These are phyloP conservation scores for Carallia pectinifolia DNA, from an alignment of 345 rosid genomes.

Conservation along the genomic window DNA sequence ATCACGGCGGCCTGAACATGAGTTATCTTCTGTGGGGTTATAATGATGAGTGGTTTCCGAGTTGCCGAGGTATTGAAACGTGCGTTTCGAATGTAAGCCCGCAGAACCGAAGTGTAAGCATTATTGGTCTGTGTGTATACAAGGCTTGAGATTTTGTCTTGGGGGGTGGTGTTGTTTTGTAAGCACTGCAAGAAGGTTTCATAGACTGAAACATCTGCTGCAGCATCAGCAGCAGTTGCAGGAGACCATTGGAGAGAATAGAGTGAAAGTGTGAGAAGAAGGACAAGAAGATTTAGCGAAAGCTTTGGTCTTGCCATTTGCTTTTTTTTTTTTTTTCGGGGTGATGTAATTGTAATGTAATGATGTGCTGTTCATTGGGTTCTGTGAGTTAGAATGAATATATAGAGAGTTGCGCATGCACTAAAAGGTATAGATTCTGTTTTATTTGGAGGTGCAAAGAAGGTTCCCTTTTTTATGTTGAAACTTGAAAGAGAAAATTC, in stretches of 20 bases:
- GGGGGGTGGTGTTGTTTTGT: slow-evolving; percentile 24
- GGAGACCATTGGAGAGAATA: slow-evolving; percentile 2
- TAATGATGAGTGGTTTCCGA: slow-evolving; percentile 44
- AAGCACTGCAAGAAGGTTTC: slow-evolving; percentile 45
- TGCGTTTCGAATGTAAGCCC: slow-evolving; percentile 55
- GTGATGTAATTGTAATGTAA: too few relatives aligned
- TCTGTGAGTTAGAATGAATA: too few relatives aligned
- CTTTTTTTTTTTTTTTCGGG: too few relatives aligned
- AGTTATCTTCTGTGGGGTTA: slow-evolving; percentile 48
- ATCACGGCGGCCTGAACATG: slow-evolving; percentile 55
- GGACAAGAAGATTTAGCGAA: slow-evolving; percentile 1
- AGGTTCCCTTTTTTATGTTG: too few relatives aligned
- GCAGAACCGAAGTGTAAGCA: slow-evolving; percentile 43
- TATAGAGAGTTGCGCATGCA: too few relatives aligned
- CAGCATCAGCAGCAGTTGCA: slow-evolving; percentile 15
- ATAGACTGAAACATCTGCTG: slow-evolving; percentile 25
- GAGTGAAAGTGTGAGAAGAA: slow-evolving; percentile 11
- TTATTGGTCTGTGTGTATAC: slow-evolving; percentile 35
- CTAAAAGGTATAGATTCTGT: too few relatives aligned
- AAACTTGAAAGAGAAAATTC: too few relatives aligned
- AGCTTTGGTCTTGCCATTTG: slow-evolving; percentile 4
- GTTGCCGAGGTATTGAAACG: slow-evolving; percentile 50
- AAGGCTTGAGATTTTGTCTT: slow-evolving; percentile 29
- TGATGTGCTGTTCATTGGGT: too few relatives aligned
- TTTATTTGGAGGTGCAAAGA: too few relatives aligned